Base-by-base conservation (phyloP, 139 green algal species). In the Eudorina sp. region DNA sequence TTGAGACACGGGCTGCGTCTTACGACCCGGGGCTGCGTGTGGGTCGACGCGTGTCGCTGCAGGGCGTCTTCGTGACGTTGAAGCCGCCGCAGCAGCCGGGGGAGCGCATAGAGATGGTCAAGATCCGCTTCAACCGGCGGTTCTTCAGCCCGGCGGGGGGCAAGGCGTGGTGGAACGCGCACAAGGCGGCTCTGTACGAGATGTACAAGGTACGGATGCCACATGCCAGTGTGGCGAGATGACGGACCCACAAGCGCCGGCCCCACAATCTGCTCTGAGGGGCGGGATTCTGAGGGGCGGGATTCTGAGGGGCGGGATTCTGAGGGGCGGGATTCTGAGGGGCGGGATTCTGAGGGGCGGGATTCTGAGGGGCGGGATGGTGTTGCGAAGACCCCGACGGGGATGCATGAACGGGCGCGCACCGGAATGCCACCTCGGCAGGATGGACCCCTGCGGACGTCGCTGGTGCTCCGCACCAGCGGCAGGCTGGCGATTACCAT, bases 21-120 rank as follows among this genome's bases (percentile, higher is more conserved):
- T n/a, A n/a, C n/a, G n/a, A n/a, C n/a, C n/a, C n/a, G n/a, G n/a
- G n/a, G n/a, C n/a, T n/a, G n/a, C n/a, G n/a, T n/a, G n/a, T n/a
- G n/a, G n/a, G n/a, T n/a, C n/a, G n/a, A 38, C n/a, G 29, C 68
- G 19, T 76, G 3, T 48, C 36, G 4, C 70, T 40, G 40, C 60
- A 86, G 80, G 80, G 80, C 31, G 80, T 86, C 13, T 86, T 64
- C 80, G 46, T 86, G n/a, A 62, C 41, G 41, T 27, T 86, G 36
- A 68, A 68, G 43, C 80, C 60, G 43, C 80, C 80, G 11, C 6
- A 19, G 41, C 60, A 51, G n/a, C 58, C 58, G 40, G 29, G 43
- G 14, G 60, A 29, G 4, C 60, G 60, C 29, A 31, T 36, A 1
- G 60, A 86, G 62, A 41, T 86, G 60, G 51, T 45, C 40, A 86